Base-by-base conservation (phyloP, 371 early-diverging fungal species). In the Choanephora cucurbitarum region DNA sequence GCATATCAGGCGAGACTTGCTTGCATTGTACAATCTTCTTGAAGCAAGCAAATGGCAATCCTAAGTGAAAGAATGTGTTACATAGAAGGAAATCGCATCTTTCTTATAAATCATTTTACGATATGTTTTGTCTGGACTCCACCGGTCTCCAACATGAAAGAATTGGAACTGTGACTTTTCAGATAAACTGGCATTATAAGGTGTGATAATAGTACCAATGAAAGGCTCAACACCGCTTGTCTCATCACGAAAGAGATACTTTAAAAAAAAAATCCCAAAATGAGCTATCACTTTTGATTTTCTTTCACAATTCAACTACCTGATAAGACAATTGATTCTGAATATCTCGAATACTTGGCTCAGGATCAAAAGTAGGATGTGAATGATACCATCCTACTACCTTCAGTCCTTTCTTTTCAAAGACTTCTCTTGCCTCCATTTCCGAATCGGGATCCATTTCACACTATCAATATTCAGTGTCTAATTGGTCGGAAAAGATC, bases 371-470 rank as follows among this genome's bases (percentile, higher is more conserved):
- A 0, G 67, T 72, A 6, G 75, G 75, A 46, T 75, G 75, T 7
- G 75, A 75, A 24, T 75, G 75, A 32, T 75, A 75, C 75, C 94
- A 94, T 39, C 94, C 94, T 24, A 94, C 91, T 14, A 94, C 89
- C 6, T 78, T 69, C 55, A 91, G 67, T 0, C 90, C 89, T 28
- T 78, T 76, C 33, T 79, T 72, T 3, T 79, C 82, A 66, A 93
- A 89, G 47, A 84, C 77, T 47, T 84, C 82, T 7, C 92, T 75
- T 0, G 90, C 91, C 9, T 74, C 80, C 55, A 93, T 80, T 54
- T 92, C 90, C 11, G 87, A 86, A 18, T 65, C 85, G 0, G 94
- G 94, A 53, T 92, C 91, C 83, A 92, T 87, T 53, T 92, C 92
- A 79, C 92, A 80, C 79, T 87, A 47, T 74, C n/a, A 13, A 31